Evolutionary conservation across 441 rosid species (phyloP).

Genomic region (Daphne laureola): DNA sequence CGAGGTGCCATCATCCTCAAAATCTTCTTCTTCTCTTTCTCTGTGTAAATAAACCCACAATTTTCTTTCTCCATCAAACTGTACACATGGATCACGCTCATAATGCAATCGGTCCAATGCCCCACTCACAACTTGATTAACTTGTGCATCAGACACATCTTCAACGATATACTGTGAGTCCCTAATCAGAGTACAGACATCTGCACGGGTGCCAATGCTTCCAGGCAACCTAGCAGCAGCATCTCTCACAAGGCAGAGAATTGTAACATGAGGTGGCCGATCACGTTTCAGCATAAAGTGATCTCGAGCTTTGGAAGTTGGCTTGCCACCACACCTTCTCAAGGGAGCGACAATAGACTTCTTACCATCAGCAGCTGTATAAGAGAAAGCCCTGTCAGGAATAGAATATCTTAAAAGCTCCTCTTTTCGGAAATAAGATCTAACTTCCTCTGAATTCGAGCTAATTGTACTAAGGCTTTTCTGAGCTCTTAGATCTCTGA

Average conservation of each 20-base stretch:
- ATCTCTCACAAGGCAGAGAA: constrained; percentile 97
- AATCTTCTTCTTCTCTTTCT: constrained; percentile 98
- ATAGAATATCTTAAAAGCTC: constrained; percentile 90
- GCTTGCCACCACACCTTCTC: constrained; percentile 99
- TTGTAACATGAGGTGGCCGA: constrained; percentile 98
- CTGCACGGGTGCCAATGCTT: constrained; percentile 98
- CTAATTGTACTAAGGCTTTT: constrained; percentile 89
- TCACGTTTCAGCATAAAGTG: constrained; percentile 99
- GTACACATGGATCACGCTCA: constrained; percentile 99
- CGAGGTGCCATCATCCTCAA: constrained; percentile 98
- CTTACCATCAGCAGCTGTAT: constrained; percentile 98
- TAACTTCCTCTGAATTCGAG: constrained; percentile 83
- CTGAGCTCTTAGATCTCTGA: constrained; percentile 96
- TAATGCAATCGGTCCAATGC: constrained; percentile 98
- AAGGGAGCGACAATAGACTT: constrained; percentile 96
- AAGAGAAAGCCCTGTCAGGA: constrained; percentile 96
- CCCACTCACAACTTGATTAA: constrained; percentile 95
- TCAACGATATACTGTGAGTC: constrained; percentile 90
- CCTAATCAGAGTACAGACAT: constrained; percentile 92
- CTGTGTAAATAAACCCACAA: constrained; percentile 95
- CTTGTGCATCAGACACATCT: constrained; percentile 89
- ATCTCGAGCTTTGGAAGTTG: constrained; percentile 98
- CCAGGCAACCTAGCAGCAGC: constrained; percentile 97
- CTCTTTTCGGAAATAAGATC: constrained; percentile 88
- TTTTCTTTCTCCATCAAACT: constrained; percentile 84